Evolutionary conservation across 2,329 filamentous ascomycete genomes (phyloP), one percentile per base, ranked within the genome.

Genomic region (Aspergillus luchuensis): DNA sequence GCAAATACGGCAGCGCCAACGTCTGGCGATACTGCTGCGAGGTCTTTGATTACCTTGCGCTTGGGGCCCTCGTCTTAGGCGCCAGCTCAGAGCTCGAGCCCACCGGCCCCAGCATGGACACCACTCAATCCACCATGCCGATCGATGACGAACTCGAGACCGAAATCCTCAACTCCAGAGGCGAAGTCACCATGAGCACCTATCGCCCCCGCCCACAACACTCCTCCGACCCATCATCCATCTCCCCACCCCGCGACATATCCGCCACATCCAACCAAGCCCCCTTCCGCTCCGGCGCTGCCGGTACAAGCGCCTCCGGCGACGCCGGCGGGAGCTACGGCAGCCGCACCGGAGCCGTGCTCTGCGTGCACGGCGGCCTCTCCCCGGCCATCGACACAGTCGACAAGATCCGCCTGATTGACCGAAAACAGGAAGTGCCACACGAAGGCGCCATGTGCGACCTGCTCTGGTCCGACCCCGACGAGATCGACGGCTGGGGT

Each of bases 361-460:
- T 99, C 8, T 99, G 95, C 73, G 95, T 99, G 0, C 95, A 99
- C 75, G 95, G 95, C 59, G 95, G 95, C 2, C 82, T 99, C 7
- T 95, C 90, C 21, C 95, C 95, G 1, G 82, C 97, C 10, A 91
- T 99, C 61, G 93, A 98, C 74, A 91, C 88, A 23, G 90, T 99
- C 50, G 94, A 99, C 75, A 97, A 97, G 79, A 99, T 99, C 74
- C 87, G 95, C 21, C 83, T 98, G 13, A 86, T 99, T 21, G 96
- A 99, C 75, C 88, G 94, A 64, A 98, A 98, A 77, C 95, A 99
- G 79, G 95, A 99, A 79, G 95, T 99, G 0, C 95, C 95, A 0
- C 95, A 99, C 73, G 95, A 99, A 80, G 95, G 95, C 58, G 92
- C 95, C 73, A 99, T 99, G 95, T 99, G 95, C 78, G 95, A 99